Evolutionary conservation across 371 early-diverging fungal species (phyloP).

Genomic region (Saksenaea vasiformis): DNA sequence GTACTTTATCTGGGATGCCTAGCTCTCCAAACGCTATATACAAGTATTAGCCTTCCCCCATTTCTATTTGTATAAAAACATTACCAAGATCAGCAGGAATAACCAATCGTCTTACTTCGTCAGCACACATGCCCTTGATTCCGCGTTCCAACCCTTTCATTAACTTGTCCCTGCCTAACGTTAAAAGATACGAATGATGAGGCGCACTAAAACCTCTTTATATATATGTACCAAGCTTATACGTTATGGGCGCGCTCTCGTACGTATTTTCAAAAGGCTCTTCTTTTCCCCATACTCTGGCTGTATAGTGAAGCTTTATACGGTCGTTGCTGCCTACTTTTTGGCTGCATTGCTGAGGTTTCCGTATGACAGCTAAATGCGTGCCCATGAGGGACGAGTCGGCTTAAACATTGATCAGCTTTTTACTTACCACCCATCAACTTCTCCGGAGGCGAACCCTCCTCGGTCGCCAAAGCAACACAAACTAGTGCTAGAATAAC

Average conservation of each 20-base stretch:
- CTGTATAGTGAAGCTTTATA: conserved; percentile 33
- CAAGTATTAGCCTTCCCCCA: background rate
- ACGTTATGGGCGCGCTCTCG: conserved; percentile 13
- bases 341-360: conserved; percentile 22
- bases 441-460: conserved; percentile 27
- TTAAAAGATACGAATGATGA: background rate
- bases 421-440: conserved; percentile 32
- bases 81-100: conserved; percentile 63
- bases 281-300: conserved; percentile 32
- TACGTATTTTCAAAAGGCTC: conserved; percentile 37
- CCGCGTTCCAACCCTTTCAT: conserved; percentile 62
- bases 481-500: background rate
- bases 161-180: conserved; percentile 31
- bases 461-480: conserved; percentile 7
- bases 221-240: conserved; percentile 25
- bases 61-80: background rate
- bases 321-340: conserved; percentile 26
- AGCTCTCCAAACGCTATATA: conserved; percentile 30
- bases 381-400: background rate
- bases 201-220: background rate
- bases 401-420: background rate
- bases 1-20: conserved; percentile 37
- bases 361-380: conserved; percentile 21
- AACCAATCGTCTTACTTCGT: conserved; percentile 64
- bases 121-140: conserved; percentile 71